phyloP scores from a whole-genome alignment of 345 rosid genomes.

The Moringa oleifera region DNA sequence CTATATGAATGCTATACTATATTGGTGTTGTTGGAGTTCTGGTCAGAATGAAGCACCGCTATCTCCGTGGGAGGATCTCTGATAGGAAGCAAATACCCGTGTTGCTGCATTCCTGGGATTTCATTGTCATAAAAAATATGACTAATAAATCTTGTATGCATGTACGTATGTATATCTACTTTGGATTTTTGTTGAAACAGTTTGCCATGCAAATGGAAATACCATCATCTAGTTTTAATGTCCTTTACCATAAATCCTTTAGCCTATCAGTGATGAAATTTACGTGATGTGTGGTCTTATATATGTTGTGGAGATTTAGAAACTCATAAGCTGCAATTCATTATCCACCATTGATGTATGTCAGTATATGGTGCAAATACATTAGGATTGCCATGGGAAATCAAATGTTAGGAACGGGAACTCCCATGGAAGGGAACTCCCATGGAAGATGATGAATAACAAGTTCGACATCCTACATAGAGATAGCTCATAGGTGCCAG shows the following conservation, averaged over 20 bases:
- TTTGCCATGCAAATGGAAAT: slow-evolving; percentile 11
- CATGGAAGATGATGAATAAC: too few species aligned
- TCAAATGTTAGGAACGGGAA: too few species aligned
- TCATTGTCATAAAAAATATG: slow-evolving; percentile 2
- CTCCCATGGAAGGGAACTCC: too few species aligned
- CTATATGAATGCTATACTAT: slow-evolving; percentile 3
- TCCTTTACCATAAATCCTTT: neutral
- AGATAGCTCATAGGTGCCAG: too few species aligned
- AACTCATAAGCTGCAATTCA: too few species aligned
- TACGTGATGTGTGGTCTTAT: neutral
- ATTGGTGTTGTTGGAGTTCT: slow-evolving; percentile 11
- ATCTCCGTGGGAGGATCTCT: slow-evolving; percentile 5
- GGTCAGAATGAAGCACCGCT: slow-evolving; percentile 11
- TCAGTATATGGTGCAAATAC: too few species aligned
- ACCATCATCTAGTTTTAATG: too few species aligned
- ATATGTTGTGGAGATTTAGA: too few species aligned
- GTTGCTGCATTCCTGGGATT: slow-evolving; percentile 7
- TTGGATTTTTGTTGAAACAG: slow-evolving; percentile 1
- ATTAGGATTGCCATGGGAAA: too few species aligned
- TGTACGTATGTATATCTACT: slow-evolving; percentile 26
- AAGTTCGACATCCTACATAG: too few species aligned
- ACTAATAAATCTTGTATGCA: slow-evolving; percentile 15
- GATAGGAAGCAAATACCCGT: slow-evolving; percentile 17
- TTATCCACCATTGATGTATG: too few species aligned
- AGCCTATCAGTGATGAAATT: neutral